Base-by-base conservation (phyloP, 371 early-diverging fungal species). In the Funneliformis caledonium region DNA sequence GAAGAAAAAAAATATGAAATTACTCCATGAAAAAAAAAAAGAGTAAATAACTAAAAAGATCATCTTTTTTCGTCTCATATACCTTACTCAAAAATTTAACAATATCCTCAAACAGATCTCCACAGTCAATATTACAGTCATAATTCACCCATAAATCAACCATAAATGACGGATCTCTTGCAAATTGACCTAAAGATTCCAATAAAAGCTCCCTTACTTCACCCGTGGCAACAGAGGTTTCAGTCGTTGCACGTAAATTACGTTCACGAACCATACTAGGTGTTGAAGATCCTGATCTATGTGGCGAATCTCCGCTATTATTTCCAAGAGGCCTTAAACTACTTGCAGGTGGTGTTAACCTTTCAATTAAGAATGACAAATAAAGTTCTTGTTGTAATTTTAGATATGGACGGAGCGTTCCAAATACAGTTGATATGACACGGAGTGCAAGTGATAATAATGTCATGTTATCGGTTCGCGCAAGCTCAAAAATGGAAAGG, bases 121-220 rank as follows among this genome's bases (percentile, higher is more conserved):
- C 92, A 61, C 92, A 91, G 59, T 92, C 88, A 80, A 93, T 76
- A 80, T 96, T 93, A 72, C 96, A 95, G 85, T 98, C 99, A 83
- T 94, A 97, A 84, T 97, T 95, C 75, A 96, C 92, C 94, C 96
- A 98, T 43, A 98, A 88, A 78, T 97, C 97, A 0, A 91, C 88
- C 86, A 95, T 88, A 81, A 97, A 93, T 1, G 92, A 89, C 11
- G 95, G 93, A 11, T 59, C 50, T 52, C 77, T 59, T 16, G 82
- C 19, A 37, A 81, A 65, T 37, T 77, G 82, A 1, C 72, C 72
- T 22, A 81, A 56, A 26, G 77, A 72, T 52, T 81, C 78, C 9
- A 81, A 31, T 59, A 81, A 67, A n/a, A 76, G 72, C 31, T 72
- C 77, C 10, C 78, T 72, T 5, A 69, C 59, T 70, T 78, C 82